Evolutionary conservation across 441 rosid genomes (phyloP).

Genomic region (Gossypium gossypioides): DNA sequence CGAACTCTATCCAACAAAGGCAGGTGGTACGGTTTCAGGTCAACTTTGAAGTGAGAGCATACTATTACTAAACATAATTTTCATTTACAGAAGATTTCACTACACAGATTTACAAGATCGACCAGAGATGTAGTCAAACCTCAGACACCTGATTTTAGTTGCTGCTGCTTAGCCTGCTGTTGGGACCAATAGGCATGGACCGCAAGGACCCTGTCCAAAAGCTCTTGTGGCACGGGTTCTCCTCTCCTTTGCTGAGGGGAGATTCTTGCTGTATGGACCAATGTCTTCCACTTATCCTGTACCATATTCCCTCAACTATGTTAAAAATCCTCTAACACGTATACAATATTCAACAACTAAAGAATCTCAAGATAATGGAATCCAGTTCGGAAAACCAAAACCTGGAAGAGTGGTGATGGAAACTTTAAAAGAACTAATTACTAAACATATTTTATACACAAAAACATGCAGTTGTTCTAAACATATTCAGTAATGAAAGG

Average conservation of each 20-base stretch:
- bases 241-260: conserved; percentile 88
- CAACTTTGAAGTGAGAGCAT: background rate
- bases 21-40: conserved; percentile 1
- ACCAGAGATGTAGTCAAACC: background rate
- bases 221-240: conserved; percentile 77
- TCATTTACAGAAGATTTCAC: background rate
- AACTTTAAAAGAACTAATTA: background rate
- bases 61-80: background rate
- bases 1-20: background rate
- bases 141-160: conserved; percentile 18
- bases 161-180: conserved; percentile 46
- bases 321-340: background rate
- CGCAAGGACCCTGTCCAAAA: conserved; percentile 63
- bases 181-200: conserved; percentile 75
- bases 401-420: background rate
- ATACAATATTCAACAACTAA: background rate
- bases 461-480: too few relatives aligned
- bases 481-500: too few relatives aligned
- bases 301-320: background rate
- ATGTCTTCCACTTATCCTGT: conserved; percentile 88
- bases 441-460: too few relatives aligned
- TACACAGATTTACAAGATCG: background rate
- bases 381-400: background rate
- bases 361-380: background rate
- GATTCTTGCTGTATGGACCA: conserved; percentile 81